Evolutionary conservation across 2,329 filamentous ascomycete genomes (phyloP).

Genomic region (Beauveria rudraprayagi): DNA sequence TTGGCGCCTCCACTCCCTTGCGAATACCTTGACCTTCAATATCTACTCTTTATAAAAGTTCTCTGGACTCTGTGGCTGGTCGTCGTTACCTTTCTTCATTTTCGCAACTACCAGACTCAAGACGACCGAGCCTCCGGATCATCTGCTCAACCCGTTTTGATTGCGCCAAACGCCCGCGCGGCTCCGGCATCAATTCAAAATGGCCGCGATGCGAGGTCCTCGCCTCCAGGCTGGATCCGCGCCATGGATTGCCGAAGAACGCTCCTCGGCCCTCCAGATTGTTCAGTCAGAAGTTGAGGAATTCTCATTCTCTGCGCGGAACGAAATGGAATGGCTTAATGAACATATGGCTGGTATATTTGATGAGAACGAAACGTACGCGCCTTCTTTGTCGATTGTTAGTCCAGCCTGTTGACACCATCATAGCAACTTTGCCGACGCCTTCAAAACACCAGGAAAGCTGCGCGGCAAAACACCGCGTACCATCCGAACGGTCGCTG

Average conservation of each 20-base stretch:
- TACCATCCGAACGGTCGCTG: conserved; percentile 54
- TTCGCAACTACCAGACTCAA: background rate
- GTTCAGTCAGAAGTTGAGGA: conserved; percentile 81
- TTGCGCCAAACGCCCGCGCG: background rate
- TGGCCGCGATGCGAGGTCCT: conserved; percentile 44
- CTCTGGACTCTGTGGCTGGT: background rate
- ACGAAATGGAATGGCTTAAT: conserved; percentile 96
- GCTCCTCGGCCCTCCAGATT: conserved; percentile 67
- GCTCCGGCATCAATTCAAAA: conserved; percentile 17
- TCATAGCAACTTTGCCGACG: conserved; percentile 75
- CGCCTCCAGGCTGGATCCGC: conserved; percentile 68
- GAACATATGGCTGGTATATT: conserved; percentile 98
- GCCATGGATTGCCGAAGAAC: conserved; percentile 80
- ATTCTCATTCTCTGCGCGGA: conserved; percentile 82
- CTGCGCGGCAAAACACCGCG: conserved; percentile 74
- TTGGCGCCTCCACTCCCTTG: conserved; percentile 1
- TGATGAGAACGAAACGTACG: conserved; percentile 73
- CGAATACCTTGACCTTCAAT: background rate
- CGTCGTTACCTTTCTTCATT: background rate
- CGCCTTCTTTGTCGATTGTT: conserved; percentile 5
- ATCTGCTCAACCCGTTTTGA: background rate
- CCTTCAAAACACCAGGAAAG: conserved; percentile 92
- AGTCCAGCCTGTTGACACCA: conserved; percentile 20
- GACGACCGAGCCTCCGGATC: background rate
- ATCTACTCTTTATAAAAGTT: background rate